Base-by-base conservation (phyloP, 2,329 filamentous ascomycete genomes). In the Atkinsonella texensis region DNA sequence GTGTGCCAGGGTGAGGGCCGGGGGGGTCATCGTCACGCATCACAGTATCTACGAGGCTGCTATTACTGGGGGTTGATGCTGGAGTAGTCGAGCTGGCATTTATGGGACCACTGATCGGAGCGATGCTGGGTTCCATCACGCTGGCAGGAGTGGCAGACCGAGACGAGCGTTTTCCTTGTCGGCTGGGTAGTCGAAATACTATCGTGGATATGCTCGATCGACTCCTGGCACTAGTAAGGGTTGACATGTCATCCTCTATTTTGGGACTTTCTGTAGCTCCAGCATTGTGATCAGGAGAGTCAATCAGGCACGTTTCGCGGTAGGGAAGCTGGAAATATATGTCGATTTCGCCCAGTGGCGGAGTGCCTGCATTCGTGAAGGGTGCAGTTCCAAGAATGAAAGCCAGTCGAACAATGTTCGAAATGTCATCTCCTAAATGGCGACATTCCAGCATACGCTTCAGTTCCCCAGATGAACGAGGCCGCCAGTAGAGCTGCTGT, bases 401-500 rank as follows among this genome's bases (percentile, higher is more conserved):
- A 23, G 70, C 69, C 43, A 70, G 61, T 39, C 70, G 69, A 20
- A 73, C 68, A n/a, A 73, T 60, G 13, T 63, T 65, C 8, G 67
- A 66, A 35, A 71, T 65, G 45, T 71, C 68, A 50, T 65, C 62
- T 39, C 67, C 67, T 1, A 73, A 62, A 39, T 73, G 70, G 17
- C 70, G 67, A 43, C 68, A 66, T 56, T 73, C 71, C 42, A 73
- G 68, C 59, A 72, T 69, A 12, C 70, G 69, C 62, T 67, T 71
- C 20, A 73, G 60, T 32, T 73, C 69, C 2, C 68, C 68, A 2
- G 70, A 72, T 2, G 68, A 70, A 9, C 70, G 64, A 1, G 68
- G 60, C 10, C 66, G 64, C 70, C 70, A 73, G 43, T 62, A 61
- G 11, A 73, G 63, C 23, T 66, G 62, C 53, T 65, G 65, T 5